phyloP scores from a whole-genome alignment of 2,329 filamentous ascomycete genomes.

The Rhynchosporium graminicola region DNA sequence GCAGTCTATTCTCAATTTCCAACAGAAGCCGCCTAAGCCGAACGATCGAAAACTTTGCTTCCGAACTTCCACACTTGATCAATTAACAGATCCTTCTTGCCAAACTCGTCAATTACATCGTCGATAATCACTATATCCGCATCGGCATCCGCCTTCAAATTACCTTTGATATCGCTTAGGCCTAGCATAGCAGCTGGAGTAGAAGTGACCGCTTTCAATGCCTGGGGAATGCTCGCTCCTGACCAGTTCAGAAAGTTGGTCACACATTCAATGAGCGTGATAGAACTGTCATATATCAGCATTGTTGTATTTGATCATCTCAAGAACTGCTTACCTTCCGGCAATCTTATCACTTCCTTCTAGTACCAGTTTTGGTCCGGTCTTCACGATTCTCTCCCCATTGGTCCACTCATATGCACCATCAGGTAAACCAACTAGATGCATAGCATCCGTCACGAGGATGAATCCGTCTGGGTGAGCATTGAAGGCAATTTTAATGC shows the following conservation, averaged over 20 bases:
- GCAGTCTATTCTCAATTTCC: background rate
- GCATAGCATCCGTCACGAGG: constrained; percentile 91
- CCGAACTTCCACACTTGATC: constrained; percentile 39
- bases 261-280: constrained; percentile 77
- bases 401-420: constrained; percentile 88
- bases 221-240: constrained; percentile 66
- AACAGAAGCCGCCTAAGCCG: constrained; percentile 4
- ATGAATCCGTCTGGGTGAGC: constrained; percentile 83
- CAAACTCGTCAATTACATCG: constrained; percentile 49
- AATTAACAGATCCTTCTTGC: constrained; percentile 49
- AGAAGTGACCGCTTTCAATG: constrained; percentile 70
- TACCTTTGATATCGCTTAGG: constrained; percentile 66
- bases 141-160: constrained; percentile 61
- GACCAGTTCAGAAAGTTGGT: constrained; percentile 80
- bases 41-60: constrained; percentile 22
- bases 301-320: constrained; percentile 28
- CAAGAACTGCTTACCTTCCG: constrained; percentile 59
- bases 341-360: constrained; percentile 80
- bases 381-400: constrained; percentile 66
- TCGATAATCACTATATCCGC: constrained; percentile 70
- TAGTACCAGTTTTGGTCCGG: constrained; percentile 69
- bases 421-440: constrained; percentile 79
- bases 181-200: constrained; percentile 79
- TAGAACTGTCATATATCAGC: constrained; percentile 50
- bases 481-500: constrained; percentile 85